These are phyloP conservation scores for Coniochaeta sp. DNA, from an alignment of 2,329 filamentous ascomycete genomes.

Conservation along the genomic window DNA sequence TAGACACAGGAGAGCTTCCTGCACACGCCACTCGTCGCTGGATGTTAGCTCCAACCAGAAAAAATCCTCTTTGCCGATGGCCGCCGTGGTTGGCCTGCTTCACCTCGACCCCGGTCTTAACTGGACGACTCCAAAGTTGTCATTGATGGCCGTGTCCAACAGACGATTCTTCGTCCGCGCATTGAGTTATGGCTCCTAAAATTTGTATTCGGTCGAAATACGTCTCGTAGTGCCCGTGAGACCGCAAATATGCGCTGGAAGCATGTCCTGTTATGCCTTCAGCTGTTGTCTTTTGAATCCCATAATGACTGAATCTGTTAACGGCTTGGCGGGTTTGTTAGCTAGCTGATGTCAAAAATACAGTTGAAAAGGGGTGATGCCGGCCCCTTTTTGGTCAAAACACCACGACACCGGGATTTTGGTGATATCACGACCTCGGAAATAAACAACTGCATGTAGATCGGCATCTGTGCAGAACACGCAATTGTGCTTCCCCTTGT, in stretches of 20 bases:
- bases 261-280: neutral
- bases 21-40: constrained; percentile 1
- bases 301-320: neutral
- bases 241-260: neutral
- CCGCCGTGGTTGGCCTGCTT: constrained; percentile 2
- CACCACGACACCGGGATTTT: neutral
- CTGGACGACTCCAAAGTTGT: constrained; percentile 1
- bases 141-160: neutral
- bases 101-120: constrained; percentile 1
- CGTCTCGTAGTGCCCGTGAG: neutral
- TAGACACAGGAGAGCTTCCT: neutral
- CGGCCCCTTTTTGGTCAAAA: constrained; percentile 2
- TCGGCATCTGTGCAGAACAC: neutral
- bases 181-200: neutral
- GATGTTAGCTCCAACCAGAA: neutral
- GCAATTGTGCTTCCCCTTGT: neutral
- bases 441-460: neutral
- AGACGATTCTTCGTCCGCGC: neutral
- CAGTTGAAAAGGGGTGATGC: neutral
- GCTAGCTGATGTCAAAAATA: neutral
- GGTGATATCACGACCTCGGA: neutral
- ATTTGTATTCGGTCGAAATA: neutral
- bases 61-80: neutral
- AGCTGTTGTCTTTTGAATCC: neutral
- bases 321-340: neutral